Base-by-base conservation (phyloP, 2,329 filamentous ascomycete genomes). In the Sarocladium brachiariae region DNA sequence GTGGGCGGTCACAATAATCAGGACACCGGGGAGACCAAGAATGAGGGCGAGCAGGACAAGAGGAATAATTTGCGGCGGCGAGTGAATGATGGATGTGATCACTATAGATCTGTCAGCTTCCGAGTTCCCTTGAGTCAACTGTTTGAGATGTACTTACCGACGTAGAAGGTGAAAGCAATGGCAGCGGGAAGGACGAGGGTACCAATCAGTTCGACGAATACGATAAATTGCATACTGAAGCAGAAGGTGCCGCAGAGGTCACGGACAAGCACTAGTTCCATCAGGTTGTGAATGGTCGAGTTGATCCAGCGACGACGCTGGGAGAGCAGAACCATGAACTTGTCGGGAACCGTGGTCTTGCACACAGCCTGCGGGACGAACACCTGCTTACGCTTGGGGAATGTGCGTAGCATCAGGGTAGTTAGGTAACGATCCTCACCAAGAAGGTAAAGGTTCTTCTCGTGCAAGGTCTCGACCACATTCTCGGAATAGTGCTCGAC, bases 401-500 rank as follows among this genome's bases (percentile, higher is more conserved):
- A 99, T 2, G 93, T 99, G 66, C 92, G 89, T 58, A 99, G 78
- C 95, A 99, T 99, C 54, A 99, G 83, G 8, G 93, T 99, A 30
- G 90, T 95, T 54, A 99, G 76, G 66, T 95, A 96, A 59, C 91
- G 88, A 80, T 96, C 91, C 71, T 96, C 91, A 62, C 91, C 91
- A 2, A 96, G 80, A 30, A 96, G 77, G 49, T 96, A 78, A 67
- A 96, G 68, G 63, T 96, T 96, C 83, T 96, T 96, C 77, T 93
- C 95, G 76, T 99, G 93, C 58, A 99, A 75, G 16, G 93, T 99
- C 66, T 99, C 93, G 37, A 99, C 93, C 50, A 99, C 91, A 60
- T 99, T 99, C 70, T 99, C 93, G 1, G 93, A 97, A 70, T 99
- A 99, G 70, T 99, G 93, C 71, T 99, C 93, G 43, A 99, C 95